phyloP scores from a whole-genome alignment of 139 green algal species.

The Closterium sp. region DNA sequence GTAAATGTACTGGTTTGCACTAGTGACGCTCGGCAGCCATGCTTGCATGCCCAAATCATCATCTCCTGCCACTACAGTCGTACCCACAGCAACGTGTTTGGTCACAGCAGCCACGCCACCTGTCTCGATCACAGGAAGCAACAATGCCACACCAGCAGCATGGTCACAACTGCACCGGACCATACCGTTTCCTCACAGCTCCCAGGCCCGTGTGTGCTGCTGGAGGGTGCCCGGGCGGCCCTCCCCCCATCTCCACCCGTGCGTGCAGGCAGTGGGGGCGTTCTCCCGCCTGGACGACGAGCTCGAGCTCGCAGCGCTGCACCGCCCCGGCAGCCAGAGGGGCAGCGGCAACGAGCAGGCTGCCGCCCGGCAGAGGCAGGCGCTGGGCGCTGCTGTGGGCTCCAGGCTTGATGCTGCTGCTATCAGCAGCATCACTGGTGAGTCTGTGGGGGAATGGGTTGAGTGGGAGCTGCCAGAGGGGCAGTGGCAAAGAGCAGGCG shows the following conservation, averaged over 20 bases:
- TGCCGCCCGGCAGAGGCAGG: not conserved
- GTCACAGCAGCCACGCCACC: not conserved
- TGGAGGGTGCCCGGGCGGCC: not conserved
- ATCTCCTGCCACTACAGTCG: not conserved
- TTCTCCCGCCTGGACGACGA: conserved; percentile 24
- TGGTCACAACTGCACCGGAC: no score
- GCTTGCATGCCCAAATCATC: not conserved
- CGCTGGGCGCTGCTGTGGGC: conserved; percentile 3
- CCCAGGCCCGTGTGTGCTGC: not conserved
- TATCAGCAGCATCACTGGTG: conserved; percentile 26
- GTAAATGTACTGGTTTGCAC: no score
- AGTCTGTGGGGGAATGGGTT: not conserved
- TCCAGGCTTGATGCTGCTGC: not conserved
- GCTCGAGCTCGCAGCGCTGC: conserved; percentile 28
- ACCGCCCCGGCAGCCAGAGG: conserved; percentile 21
- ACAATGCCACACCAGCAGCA: not conserved
- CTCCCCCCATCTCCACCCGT: not conserved
- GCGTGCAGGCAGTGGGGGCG: not conserved
- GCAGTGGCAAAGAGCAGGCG: not conserved
- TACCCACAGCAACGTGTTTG: not conserved
- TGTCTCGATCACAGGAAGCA: not conserved
- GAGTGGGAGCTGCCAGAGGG: not conserved
- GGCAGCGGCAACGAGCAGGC: conserved; percentile 37
- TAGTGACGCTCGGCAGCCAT: not conserved
- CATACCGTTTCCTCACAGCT: not conserved